Evolutionary conservation across 345 rosid species (phyloP).

Genomic region (Sonneratia alba): DNA sequence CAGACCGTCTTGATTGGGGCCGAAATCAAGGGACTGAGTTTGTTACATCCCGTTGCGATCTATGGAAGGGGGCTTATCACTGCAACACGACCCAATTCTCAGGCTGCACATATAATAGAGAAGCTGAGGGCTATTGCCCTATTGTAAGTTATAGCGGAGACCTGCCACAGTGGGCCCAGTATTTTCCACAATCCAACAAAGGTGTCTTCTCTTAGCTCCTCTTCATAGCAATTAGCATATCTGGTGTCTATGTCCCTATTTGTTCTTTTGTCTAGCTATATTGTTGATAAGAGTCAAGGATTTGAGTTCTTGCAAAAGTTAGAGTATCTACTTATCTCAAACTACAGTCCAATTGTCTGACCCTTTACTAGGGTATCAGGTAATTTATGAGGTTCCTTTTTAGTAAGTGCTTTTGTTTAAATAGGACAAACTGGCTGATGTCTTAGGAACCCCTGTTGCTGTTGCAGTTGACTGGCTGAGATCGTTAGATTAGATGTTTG

Average conservation of each 20-base stretch:
- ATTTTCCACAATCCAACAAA: constrained; percentile 93
- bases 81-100: constrained; percentile 90
- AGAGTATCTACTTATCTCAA: too few species aligned
- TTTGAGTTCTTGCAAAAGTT: too few species aligned
- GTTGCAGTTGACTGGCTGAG: not conserved
- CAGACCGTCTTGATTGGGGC: constrained; percentile 97
- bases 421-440: not conserved
- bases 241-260: not conserved
- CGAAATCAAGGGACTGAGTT: constrained; percentile 88
- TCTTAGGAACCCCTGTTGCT: not conserved
- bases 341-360: not conserved
- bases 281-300: too few species aligned
- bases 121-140: constrained; percentile 99
- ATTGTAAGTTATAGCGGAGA: constrained; percentile 86
- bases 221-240: not conserved
- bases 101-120: constrained; percentile 97
- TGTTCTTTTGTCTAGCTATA: too few species aligned
- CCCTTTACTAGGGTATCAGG: not conserved
- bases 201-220: constrained; percentile 31
- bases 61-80: constrained; percentile 93
- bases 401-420: not conserved
- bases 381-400: not conserved
- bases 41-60: constrained; percentile 85
- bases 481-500: not conserved
- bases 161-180: constrained; percentile 94